phyloP scores from a whole-genome alignment of 176 grass and related monocot genomes.

The Themeda triandra region DNA sequence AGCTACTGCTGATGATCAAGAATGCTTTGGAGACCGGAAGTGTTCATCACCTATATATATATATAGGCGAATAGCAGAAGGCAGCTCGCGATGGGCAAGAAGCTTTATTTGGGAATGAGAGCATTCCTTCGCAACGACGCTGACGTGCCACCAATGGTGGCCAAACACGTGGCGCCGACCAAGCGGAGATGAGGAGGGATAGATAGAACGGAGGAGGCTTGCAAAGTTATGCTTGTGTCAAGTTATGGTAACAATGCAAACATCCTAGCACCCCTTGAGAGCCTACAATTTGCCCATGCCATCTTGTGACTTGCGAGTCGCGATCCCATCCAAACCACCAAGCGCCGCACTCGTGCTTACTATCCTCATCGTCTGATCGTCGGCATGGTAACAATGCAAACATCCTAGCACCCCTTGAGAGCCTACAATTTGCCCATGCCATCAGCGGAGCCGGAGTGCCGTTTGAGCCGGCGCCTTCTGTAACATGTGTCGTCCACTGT shows the following conservation, averaged over 20 bases:
- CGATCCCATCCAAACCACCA: too few species aligned
- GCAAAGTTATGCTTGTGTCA: neutral
- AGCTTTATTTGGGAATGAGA: constrained; percentile 32
- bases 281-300: too few species aligned
- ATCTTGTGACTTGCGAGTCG: too few species aligned
- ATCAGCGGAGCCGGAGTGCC: too few species aligned
- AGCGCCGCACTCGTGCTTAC: too few species aligned
- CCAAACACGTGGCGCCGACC: constrained; percentile 16
- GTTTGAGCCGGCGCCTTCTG: too few species aligned
- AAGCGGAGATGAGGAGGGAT: neutral
- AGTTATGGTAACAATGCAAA: neutral
- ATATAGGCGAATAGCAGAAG: neutral
- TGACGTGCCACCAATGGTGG: constrained; percentile 8
- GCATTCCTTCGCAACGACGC: constrained; percentile 32
- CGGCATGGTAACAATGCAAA: too few species aligned
- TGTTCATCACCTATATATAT: constrained; percentile 1
- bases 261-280: too few species aligned
- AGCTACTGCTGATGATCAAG: neutral
- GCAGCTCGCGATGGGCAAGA: neutral
- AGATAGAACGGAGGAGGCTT: neutral
- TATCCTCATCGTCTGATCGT: too few species aligned
- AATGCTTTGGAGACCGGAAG: constrained; percentile 1
- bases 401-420: too few species aligned
- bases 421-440: too few species aligned
- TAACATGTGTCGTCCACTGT: too few species aligned